phyloP scores from a whole-genome alignment of 2,329 filamentous ascomycete genomes.

The Ceratocystis smalleyi region DNA sequence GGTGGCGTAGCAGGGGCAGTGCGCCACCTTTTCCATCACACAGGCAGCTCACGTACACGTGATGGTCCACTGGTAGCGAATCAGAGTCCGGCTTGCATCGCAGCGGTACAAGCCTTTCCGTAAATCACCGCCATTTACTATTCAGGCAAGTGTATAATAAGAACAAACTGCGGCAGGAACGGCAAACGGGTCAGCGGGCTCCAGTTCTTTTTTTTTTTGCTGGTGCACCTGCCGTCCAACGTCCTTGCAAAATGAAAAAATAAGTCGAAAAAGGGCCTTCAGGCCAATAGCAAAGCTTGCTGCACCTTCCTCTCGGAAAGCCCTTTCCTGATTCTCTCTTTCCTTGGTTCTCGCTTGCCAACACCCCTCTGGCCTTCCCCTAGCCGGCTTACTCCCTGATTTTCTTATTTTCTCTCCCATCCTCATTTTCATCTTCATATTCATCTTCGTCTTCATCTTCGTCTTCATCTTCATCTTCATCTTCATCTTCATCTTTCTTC shows the following conservation, averaged over 20 bases:
- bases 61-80: too few relatives aligned
- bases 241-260: neutral
- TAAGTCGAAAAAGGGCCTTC: neutral
- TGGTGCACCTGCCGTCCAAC: conserved; percentile 3
- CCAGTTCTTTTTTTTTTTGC: neutral
- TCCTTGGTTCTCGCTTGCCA: neutral
- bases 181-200: conserved; percentile 5
- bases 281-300: neutral
- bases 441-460: neutral
- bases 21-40: neutral
- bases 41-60: neutral
- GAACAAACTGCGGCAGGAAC: neutral
- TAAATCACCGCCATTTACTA: neutral
- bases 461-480: neutral
- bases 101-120: neutral
- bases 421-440: neutral
- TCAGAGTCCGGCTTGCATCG: too few relatives aligned
- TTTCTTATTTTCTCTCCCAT: neutral
- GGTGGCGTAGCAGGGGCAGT: too few relatives aligned
- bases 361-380: neutral
- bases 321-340: neutral
- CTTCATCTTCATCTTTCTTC: neutral
- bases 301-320: neutral
- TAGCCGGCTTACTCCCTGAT: neutral
- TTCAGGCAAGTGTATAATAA: too few relatives aligned